Base-by-base conservation (phyloP, 1,284 basidiomycete species). In the Neotropicomus parvogracilis region DNA sequence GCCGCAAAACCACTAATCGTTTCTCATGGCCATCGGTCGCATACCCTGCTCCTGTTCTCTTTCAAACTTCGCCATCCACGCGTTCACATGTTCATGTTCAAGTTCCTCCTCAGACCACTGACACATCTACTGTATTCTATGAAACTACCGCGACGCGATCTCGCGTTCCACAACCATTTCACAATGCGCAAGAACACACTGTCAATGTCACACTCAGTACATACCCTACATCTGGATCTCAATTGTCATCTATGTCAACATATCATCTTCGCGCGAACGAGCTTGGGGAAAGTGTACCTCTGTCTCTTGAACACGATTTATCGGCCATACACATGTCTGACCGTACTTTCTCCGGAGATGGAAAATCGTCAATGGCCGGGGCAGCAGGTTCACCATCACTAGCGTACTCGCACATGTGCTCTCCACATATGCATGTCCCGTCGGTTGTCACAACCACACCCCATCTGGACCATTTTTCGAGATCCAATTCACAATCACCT, bases 91-190 rank as follows among this genome's bases (percentile, higher is more conserved):
- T 56, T 50, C 65, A 46, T 65, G 67, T 60, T 64, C 65, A 61
- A 62, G 60, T 52, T 43, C 49, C 56, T 40, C 27, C 59, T 5
- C 50, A 45, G 27, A 13, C 42, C 21, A 32, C 68, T 53, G 73
- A 75, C 60, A 60, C 71, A 57, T 70, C 75, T 53, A 80, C 75
- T 75, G 77, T 80, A 74, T 81, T 70, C 67, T 80, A 80, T 63
- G 77, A 80, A 67, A 79, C 77, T 21, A 69, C 73, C 16, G 66
- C 62, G 57, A 64, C 56, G 35, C 64, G 70, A 44, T 60, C 62
- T 47, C 53, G 52, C 48, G 47, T 57, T 38, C 41, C 51, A 28
- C 59, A 53, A 36, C 47, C 53, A 48, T 50, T 52, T 45, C 21
- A 40, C 34, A 51, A 48, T 40, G 37, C 41, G 11, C 60, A 54